Base-by-base conservation (phyloP, 257 asterid genomes). In the Fraxinus quadrangulata region DNA sequence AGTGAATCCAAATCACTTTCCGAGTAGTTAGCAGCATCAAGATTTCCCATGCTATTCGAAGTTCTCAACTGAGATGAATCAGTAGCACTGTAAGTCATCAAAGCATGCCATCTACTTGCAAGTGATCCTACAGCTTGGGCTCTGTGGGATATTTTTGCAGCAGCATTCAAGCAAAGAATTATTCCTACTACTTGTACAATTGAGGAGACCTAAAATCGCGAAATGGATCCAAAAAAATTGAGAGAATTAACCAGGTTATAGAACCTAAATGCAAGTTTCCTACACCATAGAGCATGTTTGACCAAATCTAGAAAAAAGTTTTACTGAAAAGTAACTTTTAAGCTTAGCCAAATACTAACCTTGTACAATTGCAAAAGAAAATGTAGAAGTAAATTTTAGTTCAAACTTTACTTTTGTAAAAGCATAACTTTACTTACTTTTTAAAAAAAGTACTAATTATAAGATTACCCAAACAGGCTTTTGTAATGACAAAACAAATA, bases 131-230 rank as follows among this genome's bases (percentile, higher is more conserved):
- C 78, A 37, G 88, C 89, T 83, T 92, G 97, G 12, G 97, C 95
- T 86, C 91, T 82, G 81, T 91, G 97, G 66, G 96, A 89, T 84
- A 92, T 92, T 81, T 89, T 91, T 16, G 96, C 91, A 75, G 96
- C 96, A 30, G 89, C 95, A 37, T 91, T 92, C 81, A 92, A 76
- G 84, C 97, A 89, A 49, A 92, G 89, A 81, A 86, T 84, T 75
- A 87, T 75, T 24, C 92, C 93, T 19, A 87, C 94, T 72, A 92
- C 91, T 75, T 92, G 96, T 73, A 92, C 93, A 17, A 89, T 72
- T 12, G 97, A 81, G 24, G 93, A 85, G 80, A 87, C 93, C 96
- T 92, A 72, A 28, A 74, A 34, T 63, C 2, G 2, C 4, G n/a
- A 26, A 63, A 24, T 26, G 28, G 24, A 70, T 67, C 49, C 74